phyloP scores from a whole-genome alignment of 1,284 basidiomycete genomes.

The Rhodotorula sp. region DNA sequence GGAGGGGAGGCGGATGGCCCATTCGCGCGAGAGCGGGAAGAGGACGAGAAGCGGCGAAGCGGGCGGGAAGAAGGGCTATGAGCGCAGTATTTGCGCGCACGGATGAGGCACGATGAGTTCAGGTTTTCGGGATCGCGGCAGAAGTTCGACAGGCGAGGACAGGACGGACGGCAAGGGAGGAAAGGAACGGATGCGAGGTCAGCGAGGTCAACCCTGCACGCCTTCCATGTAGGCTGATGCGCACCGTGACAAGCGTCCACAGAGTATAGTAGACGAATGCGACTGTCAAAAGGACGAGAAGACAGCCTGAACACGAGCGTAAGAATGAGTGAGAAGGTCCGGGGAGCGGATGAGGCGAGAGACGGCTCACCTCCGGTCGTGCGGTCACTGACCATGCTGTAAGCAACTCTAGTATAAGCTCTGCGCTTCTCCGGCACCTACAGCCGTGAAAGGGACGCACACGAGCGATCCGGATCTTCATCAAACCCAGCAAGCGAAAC shows the following conservation, averaged over 20 bases:
- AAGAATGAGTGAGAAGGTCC: background rate
- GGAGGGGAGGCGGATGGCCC: slow-evolving; percentile 27
- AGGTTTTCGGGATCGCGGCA: background rate
- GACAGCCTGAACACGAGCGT: background rate
- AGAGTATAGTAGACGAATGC: slow-evolving; percentile 23
- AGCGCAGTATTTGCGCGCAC: too few species aligned
- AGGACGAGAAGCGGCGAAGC: slow-evolving; percentile 10
- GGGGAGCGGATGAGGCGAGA: background rate
- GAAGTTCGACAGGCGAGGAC: background rate
- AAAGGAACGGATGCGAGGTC: background rate
- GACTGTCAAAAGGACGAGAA: background rate
- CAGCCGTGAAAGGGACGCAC: too few species aligned
- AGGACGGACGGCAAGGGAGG: background rate
- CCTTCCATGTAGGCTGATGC: background rate
- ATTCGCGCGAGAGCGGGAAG: slow-evolving; percentile 25
- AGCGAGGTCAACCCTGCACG: background rate
- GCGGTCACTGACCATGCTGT: slow-evolving; percentile 6
- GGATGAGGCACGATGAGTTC: background rate
- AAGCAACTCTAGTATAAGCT: rapidly evolving
- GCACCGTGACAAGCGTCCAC: slow-evolving; percentile 23
- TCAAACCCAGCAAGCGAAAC: too few species aligned
- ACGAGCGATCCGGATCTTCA: too few species aligned
- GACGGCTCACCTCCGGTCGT: slow-evolving; percentile 1
- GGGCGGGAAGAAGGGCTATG: slow-evolving; percentile 24
- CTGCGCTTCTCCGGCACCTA: background rate